These are phyloP conservation scores for Arxiozyma slooffiae DNA, from an alignment of 1,139 yeast genomes.

Conservation along the genomic window DNA sequence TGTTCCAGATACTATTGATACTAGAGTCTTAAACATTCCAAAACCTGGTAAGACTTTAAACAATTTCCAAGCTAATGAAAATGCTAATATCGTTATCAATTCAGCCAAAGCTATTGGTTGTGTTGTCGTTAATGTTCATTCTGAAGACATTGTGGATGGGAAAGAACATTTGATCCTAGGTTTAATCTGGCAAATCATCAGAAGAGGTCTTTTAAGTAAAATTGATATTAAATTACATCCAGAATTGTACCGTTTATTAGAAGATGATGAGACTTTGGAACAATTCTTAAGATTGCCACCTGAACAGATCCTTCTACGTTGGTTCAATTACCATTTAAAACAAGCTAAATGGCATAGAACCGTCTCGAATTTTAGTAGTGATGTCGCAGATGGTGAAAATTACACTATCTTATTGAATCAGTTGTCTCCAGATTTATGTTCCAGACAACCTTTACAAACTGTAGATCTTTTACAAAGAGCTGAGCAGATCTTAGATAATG, in stretches of 20 bases:
- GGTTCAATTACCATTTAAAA: slow-evolving; percentile 94
- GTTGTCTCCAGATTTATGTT: slow-evolving; percentile 75
- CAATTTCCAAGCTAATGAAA: slow-evolving; percentile 91
- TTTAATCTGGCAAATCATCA: slow-evolving; percentile 94
- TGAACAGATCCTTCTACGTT: slow-evolving; percentile 88
- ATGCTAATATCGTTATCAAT: slow-evolving; percentile 93
- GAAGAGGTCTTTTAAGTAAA: slow-evolving; percentile 88
- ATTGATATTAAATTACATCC: slow-evolving; percentile 96
- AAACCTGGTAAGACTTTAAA: slow-evolving; percentile 74
- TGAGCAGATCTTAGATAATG: slow-evolving; percentile 71
- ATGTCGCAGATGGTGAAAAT: slow-evolving; percentile 90
- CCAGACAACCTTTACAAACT: slow-evolving; percentile 70
- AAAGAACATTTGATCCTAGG: slow-evolving; percentile 93
- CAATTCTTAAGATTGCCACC: slow-evolving; percentile 95
- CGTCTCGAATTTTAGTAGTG: slow-evolving; percentile 76
- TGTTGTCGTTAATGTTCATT: slow-evolving; percentile 93
- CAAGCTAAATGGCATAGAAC: slow-evolving; percentile 88
- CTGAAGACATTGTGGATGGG: slow-evolving; percentile 95
- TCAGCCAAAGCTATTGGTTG: slow-evolving; percentile 99
- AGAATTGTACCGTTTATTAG: slow-evolving; percentile 84
- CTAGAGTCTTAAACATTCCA: slow-evolving; percentile 88
- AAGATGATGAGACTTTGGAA: slow-evolving; percentile 94
- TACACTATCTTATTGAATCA: slow-evolving; percentile 84
- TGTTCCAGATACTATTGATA: slow-evolving; percentile 96
- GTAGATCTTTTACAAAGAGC: slow-evolving; percentile 70